These are phyloP conservation scores for Furcasterigmium furcatum DNA, from an alignment of 2,329 filamentous ascomycete genomes.

Conservation along the genomic window DNA sequence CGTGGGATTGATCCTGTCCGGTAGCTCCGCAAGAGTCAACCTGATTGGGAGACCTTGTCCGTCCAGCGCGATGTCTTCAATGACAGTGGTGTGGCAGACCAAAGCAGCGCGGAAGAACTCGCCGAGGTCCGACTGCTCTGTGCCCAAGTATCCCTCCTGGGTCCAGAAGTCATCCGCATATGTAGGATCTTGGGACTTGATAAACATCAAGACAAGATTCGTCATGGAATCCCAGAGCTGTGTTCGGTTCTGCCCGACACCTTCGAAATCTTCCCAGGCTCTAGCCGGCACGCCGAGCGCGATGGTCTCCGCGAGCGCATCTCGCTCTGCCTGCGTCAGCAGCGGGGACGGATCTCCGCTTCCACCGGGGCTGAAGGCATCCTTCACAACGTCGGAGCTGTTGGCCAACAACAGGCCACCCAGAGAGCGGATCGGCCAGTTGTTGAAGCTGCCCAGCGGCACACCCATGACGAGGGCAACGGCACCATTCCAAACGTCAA, in stretches of 20 bases:
- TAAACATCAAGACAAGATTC: no score
- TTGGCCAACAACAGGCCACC: conserved; percentile 4
- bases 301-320: conserved; percentile 4
- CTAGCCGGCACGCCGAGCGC: conserved; percentile 5
- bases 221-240: no score
- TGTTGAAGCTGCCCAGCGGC: conserved; percentile 13
- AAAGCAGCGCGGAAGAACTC: conserved; percentile 4
- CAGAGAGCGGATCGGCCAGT: conserved; percentile 10
- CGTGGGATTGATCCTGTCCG: neutral
- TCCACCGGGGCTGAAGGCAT: conserved; percentile 8
- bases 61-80: neutral
- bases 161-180: no score
- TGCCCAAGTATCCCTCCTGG: neutral
- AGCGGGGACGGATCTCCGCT: conserved; percentile 4
- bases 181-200: no score
- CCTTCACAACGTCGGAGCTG: conserved; percentile 1
- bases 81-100: conserved; percentile 2
- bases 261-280: conserved; percentile 10
- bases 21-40: neutral
- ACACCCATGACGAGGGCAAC: conserved; percentile 13
- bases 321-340: conserved; percentile 2
- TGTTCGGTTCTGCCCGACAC: no score
- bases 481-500: conserved; percentile 16
- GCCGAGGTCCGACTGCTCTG: conserved; percentile 8
- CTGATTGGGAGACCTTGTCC: neutral